Evolutionary conservation across 768 basidiomycete genomes (phyloP).

Genomic region (Boletus patriciae): DNA sequence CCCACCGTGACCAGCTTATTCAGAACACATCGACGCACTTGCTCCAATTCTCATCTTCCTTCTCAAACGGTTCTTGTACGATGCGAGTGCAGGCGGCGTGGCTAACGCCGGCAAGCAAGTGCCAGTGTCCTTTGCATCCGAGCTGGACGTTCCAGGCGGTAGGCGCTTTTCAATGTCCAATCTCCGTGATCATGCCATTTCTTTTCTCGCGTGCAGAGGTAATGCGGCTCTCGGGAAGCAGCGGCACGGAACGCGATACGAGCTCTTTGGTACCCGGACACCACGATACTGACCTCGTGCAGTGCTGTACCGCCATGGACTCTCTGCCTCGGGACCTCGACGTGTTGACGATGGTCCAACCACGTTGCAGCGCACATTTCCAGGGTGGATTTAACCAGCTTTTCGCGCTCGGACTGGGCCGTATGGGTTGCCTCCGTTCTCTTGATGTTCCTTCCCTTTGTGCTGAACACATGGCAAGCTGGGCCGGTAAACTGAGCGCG

Average conservation of each 20-base stretch:
- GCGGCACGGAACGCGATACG: slow-evolving; percentile 59
- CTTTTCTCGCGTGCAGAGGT: slow-evolving; percentile 52
- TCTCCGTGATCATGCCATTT: fast-evolving
- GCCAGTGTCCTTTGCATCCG: slow-evolving; percentile 74
- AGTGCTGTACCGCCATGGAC: slow-evolving; percentile 94
- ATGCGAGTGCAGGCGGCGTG: slow-evolving; percentile 68
- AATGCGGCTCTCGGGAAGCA: slow-evolving; percentile 53
- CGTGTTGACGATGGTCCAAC: too few relatives aligned
- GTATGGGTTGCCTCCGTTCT: too few relatives aligned
- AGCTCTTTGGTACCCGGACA: slow-evolving; percentile 59
- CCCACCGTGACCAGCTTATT: too few relatives aligned
- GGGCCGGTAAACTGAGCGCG: too few relatives aligned
- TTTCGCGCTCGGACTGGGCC: too few relatives aligned
- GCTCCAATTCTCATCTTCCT: slow-evolving; percentile 86
- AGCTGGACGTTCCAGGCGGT: slow-evolving; percentile 76
- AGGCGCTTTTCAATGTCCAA: not conserved
- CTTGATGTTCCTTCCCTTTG: too few relatives aligned
- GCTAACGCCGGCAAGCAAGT: slow-evolving; percentile 84
- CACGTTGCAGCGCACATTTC: too few relatives aligned
- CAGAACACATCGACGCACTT: slow-evolving; percentile 74
- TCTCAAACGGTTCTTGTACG: slow-evolving; percentile 90
- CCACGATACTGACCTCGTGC: not conserved
- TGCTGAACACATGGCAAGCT: too few relatives aligned
- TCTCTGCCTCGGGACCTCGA: slow-evolving; percentile 82
- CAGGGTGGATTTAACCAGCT: too few relatives aligned